phyloP scores from a whole-genome alignment of 1,284 basidiomycete genomes.

The Pterulicium gracile region DNA sequence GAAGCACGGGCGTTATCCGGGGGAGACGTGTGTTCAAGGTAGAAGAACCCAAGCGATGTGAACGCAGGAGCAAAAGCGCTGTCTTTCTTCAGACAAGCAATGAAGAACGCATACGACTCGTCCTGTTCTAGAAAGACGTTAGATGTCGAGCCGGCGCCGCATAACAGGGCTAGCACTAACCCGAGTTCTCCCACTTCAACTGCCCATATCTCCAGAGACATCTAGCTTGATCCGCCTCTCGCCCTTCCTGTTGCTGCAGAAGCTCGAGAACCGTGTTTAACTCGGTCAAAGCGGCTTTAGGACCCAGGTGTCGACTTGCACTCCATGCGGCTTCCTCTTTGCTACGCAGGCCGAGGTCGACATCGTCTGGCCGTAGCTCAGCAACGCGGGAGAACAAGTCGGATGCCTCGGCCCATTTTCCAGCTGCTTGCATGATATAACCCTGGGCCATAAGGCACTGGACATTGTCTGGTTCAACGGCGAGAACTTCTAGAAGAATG shows the following conservation, averaged over 20 bases:
- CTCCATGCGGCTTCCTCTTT: conserved; percentile 87
- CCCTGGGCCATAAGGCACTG: conserved; percentile 67
- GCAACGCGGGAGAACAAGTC: conserved; percentile 47
- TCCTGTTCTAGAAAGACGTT: too few species aligned
- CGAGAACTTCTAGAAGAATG: conserved; percentile 66
- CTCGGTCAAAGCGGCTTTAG: conserved; percentile 40
- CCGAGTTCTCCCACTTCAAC: conserved; percentile 67
- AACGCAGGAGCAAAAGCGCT: conserved; percentile 83
- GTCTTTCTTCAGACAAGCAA: conserved; percentile 71
- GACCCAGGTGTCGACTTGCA: conserved; percentile 44
- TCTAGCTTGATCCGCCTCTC: conserved; percentile 54
- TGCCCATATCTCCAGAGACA: conserved; percentile 81
- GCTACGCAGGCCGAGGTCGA: conserved; percentile 51
- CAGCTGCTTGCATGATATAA: conserved; percentile 56
- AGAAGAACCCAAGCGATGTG: conserved; percentile 90
- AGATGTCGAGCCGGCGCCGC: too few species aligned
- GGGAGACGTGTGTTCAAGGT: conserved; percentile 60
- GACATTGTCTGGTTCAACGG: conserved; percentile 50
- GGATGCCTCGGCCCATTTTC: conserved; percentile 65
- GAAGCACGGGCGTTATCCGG: conserved; percentile 79
- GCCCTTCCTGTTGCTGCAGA: conserved; percentile 43
- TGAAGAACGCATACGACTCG: conserved; percentile 74
- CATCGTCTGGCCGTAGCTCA: conserved; percentile 33
- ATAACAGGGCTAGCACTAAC: too few species aligned
- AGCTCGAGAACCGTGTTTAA: conserved; percentile 51